Conservation (phyloP, 2,329 filamentous ascomycete species). For the Leptographium procerum region DNA sequence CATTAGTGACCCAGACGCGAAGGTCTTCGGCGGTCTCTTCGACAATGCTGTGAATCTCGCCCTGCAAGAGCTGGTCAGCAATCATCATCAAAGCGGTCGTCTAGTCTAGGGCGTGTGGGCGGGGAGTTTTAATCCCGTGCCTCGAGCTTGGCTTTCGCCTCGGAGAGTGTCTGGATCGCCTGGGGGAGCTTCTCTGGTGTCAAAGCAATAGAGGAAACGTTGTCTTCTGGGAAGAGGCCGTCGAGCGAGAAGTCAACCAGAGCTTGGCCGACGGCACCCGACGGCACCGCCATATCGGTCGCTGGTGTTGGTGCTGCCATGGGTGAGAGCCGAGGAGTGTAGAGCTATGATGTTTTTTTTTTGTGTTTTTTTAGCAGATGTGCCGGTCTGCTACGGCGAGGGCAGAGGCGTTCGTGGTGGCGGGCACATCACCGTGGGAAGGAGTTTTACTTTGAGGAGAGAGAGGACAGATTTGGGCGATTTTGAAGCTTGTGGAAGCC, state of each 20-base stretch:
- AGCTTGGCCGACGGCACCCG: slow-evolving; percentile 33
- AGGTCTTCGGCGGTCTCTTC: slow-evolving; percentile 68
- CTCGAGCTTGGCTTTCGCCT: slow-evolving; percentile 33
- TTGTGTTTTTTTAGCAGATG: background rate
- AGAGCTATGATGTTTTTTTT: background rate
- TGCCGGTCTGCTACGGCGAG: background rate
- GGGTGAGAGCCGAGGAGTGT: background rate
- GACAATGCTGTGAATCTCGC: slow-evolving; percentile 66
- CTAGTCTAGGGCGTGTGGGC: too few species aligned
- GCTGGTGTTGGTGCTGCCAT: background rate
- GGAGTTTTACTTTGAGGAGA: too few species aligned
- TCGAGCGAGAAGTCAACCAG: slow-evolving; percentile 50
- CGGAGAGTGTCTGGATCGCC: slow-evolving; percentile 28
- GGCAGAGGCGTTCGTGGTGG: background rate
- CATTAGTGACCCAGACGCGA: slow-evolving; percentile 75
- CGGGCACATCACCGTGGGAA: too few species aligned
- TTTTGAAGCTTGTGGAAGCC: background rate
- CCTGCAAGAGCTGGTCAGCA: slow-evolving; percentile 25
- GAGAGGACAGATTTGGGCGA: background rate
- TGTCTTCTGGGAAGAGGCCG: slow-evolving; percentile 33
- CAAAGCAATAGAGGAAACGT: slow-evolving; percentile 28
- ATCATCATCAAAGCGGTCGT: background rate
- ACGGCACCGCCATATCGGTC: background rate
- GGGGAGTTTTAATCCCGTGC: too few species aligned
- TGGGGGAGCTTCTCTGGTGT: slow-evolving; percentile 23